A percentile compares a stretch with the other conserved stretches of the same genome.
Conservation (phyloP, 148 eudicot species). For the Bassia scoparia region DNA sequence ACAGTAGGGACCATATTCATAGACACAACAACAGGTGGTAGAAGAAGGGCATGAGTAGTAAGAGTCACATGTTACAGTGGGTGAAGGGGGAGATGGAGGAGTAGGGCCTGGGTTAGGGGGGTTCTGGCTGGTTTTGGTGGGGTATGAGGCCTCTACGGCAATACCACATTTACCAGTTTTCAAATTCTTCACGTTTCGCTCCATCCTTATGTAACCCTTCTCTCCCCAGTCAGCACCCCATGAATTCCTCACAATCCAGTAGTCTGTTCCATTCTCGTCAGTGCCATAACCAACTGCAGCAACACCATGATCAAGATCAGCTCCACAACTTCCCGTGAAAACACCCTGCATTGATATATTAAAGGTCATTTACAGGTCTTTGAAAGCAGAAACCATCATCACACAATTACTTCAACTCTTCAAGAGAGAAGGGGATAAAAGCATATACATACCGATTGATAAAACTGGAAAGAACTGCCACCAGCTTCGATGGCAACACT, state of each 20-base stretch:
- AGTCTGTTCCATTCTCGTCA: conserved; percentile 58
- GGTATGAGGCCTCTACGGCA: conserved; percentile 72
- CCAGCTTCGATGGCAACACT: conserved; percentile 86
- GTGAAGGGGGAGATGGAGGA: conserved; percentile 60
- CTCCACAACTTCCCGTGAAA: conserved; percentile 69
- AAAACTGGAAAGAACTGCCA: conserved; percentile 71
- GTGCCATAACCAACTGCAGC: conserved; percentile 84
- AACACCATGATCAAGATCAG: conserved; percentile 77
- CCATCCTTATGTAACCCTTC: conserved; percentile 67
- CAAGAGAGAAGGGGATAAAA: background rate
- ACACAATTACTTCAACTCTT: background rate
- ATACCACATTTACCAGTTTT: conserved; percentile 79
- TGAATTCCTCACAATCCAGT: conserved; percentile 88
- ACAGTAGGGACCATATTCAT: conserved; percentile 55
- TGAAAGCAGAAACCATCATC: background rate
- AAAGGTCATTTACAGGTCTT: conserved; percentile 6
- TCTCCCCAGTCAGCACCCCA: conserved; percentile 93
- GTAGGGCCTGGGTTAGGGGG: conserved; percentile 84
- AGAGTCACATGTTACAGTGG: conserved; percentile 44
- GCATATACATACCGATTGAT: conserved; percentile 50
- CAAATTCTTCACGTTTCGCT: conserved; percentile 43
- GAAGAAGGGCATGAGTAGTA: conserved; percentile 55
- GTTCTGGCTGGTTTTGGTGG: conserved; percentile 59
- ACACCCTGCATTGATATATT: conserved; percentile 51
- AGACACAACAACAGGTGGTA: conserved; percentile 77